Evolutionary conservation across 495 filamentous ascomycete species (phyloP).

Genomic region (Cercophora sp.): DNA sequence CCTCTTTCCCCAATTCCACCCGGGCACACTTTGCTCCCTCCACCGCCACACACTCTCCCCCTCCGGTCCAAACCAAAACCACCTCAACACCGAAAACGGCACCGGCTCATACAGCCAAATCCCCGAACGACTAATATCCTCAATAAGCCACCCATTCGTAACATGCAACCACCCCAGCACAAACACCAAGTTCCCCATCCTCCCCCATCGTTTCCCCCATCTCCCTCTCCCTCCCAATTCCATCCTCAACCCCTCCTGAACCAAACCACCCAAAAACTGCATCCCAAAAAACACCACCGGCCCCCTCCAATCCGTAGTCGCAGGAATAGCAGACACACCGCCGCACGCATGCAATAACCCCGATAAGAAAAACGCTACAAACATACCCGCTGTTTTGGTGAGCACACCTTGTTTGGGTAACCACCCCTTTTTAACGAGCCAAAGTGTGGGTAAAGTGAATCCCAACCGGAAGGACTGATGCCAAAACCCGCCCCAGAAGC

Average conservation of each 20-base stretch:
- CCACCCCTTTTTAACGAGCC: conserved; percentile 30
- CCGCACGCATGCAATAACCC: conserved; percentile 58
- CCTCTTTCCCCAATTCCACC: conserved; percentile 45
- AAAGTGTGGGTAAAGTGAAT: conserved; percentile 57
- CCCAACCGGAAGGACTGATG: conserved; percentile 79
- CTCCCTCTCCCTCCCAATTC: conserved; percentile 13
- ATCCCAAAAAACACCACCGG: conserved; percentile 53
- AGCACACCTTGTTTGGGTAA: not conserved
- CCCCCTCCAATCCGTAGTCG: conserved; percentile 34
- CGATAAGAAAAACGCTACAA: conserved; percentile 54
- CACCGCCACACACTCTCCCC: conserved; percentile 57
- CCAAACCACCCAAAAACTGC: conserved; percentile 51
- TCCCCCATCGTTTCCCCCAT: conserved; percentile 32
- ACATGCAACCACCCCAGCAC: conserved; percentile 53
- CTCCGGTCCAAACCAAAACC: conserved; percentile 49
- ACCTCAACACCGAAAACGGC: conserved; percentile 58
- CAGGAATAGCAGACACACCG: conserved; percentile 48
- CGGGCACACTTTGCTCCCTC: conserved; percentile 41
- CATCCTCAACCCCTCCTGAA: conserved; percentile 36
- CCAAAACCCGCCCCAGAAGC: conserved; percentile 84
- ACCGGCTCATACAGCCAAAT: conserved; percentile 67
- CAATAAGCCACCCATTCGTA: conserved; percentile 49
- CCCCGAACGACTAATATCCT: conserved; percentile 60
- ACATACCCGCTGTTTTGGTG: not conserved
- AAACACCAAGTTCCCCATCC: conserved; percentile 50